phyloP scores from a whole-genome alignment of 495 filamentous ascomycete species.

The Podospora pseudoanserina region DNA sequence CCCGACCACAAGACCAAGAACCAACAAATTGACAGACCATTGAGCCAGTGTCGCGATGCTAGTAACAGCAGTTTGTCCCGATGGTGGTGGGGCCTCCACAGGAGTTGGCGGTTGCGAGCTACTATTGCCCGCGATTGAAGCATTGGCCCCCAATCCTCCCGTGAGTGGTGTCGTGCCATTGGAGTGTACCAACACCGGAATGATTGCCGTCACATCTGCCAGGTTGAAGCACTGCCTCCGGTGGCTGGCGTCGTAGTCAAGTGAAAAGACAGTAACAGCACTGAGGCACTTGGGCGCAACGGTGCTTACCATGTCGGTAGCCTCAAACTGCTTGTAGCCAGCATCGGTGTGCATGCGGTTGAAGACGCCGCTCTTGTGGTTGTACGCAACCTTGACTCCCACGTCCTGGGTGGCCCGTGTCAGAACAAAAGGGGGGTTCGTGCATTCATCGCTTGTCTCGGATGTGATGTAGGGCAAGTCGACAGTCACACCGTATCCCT shows the following conservation, averaged over 20 bases:
- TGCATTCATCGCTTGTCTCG: constrained; percentile 25
- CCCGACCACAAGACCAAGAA: neutral
- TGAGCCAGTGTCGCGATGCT: neutral
- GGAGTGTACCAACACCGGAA: constrained; percentile 15
- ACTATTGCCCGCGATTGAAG: constrained; percentile 11
- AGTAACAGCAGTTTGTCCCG: constrained; percentile 7
- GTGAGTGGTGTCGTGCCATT: constrained; percentile 11
- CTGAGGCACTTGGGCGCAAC: constrained; percentile 24
- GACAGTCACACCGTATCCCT: constrained; percentile 41
- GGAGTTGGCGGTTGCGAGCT: neutral
- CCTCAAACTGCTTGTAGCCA: constrained; percentile 7
- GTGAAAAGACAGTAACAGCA: constrained; percentile 36
- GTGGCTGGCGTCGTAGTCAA: constrained; percentile 35
- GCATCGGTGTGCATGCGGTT: neutral
- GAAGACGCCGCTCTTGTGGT: constrained; percentile 35
- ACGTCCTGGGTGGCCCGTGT: constrained; percentile 31
- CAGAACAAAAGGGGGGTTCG: constrained; percentile 37
- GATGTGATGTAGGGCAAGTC: constrained; percentile 36
- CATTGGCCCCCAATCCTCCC: constrained; percentile 12
- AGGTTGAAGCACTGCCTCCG: constrained; percentile 15
- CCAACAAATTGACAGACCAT: neutral
- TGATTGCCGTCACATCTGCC: constrained; percentile 14
- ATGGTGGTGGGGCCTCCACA: neutral
- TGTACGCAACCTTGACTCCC: constrained; percentile 25
- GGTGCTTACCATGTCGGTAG: neutral